Percentiles rank a stretch among this genome's conserved stretches.
These are phyloP conservation scores for Marsdenia floribunda DNA, from an alignment of 257 asterid species.

Conservation along the genomic window DNA sequence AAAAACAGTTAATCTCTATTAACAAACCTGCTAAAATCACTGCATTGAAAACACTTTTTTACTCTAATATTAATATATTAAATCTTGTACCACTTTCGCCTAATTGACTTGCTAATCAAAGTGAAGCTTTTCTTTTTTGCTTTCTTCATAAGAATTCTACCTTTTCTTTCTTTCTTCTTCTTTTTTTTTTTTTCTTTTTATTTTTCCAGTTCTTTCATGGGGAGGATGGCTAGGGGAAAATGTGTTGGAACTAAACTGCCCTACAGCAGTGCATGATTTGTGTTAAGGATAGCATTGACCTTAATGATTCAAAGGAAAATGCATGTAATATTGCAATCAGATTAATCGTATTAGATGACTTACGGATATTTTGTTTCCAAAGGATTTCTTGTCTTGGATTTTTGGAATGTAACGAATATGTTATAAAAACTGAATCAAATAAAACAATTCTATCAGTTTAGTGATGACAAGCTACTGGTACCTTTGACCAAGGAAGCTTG, in stretches of 20 bases:
- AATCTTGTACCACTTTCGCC: not conserved
- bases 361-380: constrained; percentile 93
- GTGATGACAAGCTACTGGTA: constrained; percentile 17
- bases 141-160: not conserved
- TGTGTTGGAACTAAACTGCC: constrained; percentile 5
- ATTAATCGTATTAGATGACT: constrained; percentile 35
- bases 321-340: too few species aligned
- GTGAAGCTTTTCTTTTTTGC: not conserved
- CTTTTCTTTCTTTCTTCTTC: too few species aligned
- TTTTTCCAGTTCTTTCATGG: too few species aligned
- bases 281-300: constrained; percentile 90
- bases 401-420: constrained; percentile 40
- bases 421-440: constrained; percentile 10
- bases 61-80: too few species aligned
- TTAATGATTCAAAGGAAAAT: not conserved
- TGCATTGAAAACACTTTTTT: too few species aligned
- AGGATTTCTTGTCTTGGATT: constrained; percentile 78
- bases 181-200: too few species aligned
- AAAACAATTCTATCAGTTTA: constrained; percentile 2
- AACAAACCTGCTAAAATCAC: too few species aligned
- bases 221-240: too few species aligned
- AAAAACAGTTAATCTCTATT: too few species aligned
- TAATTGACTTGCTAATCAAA: not conserved
- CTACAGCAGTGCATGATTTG: constrained; percentile 92
- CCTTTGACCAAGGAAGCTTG: constrained; percentile 97